Conservation (phyloP, 2,329 filamentous ascomycete species). For the Penicillium freii region DNA sequence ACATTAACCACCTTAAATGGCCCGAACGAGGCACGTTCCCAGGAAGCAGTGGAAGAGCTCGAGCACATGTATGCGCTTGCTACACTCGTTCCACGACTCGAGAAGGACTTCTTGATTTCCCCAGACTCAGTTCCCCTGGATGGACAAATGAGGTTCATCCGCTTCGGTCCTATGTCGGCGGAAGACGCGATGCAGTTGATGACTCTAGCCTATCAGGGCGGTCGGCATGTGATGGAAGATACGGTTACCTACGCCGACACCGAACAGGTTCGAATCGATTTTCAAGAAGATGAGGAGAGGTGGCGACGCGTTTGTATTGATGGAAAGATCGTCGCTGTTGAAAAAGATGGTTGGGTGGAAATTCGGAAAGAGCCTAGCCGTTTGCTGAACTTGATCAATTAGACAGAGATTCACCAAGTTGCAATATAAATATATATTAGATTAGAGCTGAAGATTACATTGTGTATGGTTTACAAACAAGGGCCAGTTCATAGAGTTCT, state of each 20-base stretch:
- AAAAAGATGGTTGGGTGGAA: slow-evolving; percentile 67
- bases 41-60: slow-evolving; percentile 36
- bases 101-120: slow-evolving; percentile 78
- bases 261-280: slow-evolving; percentile 64
- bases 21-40: slow-evolving; percentile 19
- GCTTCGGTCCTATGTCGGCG: slow-evolving; percentile 67
- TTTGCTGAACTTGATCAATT: slow-evolving; percentile 22
- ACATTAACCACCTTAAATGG: slow-evolving; percentile 38
- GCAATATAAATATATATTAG: neutral
- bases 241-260: slow-evolving; percentile 70
- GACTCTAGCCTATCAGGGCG: slow-evolving; percentile 59
- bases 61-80: slow-evolving; percentile 74
- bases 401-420: neutral
- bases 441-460: neutral
- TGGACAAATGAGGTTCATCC: slow-evolving; percentile 67
- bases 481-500: neutral
- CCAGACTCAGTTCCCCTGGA: slow-evolving; percentile 69
- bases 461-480: neutral
- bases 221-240: slow-evolving; percentile 54
- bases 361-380: slow-evolving; percentile 44
- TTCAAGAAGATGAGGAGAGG: slow-evolving; percentile 57
- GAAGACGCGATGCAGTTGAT: slow-evolving; percentile 74
- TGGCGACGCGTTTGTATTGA: slow-evolving; percentile 93
- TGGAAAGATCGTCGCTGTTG: slow-evolving; percentile 77
- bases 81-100: slow-evolving; percentile 75